Percentiles rank a stretch among this genome's conserved stretches.
phyloP scores from a whole-genome alignment of 768 basidiomycete genomes.

The Antrodiella citrinella region DNA sequence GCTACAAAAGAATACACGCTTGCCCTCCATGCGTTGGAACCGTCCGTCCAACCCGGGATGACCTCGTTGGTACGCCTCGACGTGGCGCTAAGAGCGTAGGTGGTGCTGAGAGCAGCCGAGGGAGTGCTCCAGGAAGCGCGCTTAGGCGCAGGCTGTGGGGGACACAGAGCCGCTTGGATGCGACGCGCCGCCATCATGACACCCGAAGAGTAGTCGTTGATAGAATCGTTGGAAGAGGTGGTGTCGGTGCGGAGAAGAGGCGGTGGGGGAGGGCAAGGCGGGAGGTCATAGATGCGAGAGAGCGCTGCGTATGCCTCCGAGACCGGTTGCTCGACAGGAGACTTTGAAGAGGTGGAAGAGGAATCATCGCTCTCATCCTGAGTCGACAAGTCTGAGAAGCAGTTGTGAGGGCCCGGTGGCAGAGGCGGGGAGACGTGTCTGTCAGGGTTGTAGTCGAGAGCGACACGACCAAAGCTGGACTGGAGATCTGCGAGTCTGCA shows the following conservation, averaged over 20 bases:
- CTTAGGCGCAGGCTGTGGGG: constrained; percentile 26
- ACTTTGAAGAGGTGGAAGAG: constrained; percentile 25
- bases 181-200: constrained; percentile 64
- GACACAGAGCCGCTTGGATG: constrained; percentile 39
- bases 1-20: constrained; percentile 47
- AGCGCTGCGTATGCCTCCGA: constrained; percentile 30
- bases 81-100: constrained; percentile 23
- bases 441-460: constrained; percentile 40
- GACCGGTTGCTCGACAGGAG: constrained; percentile 17
- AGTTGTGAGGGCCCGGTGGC: constrained; percentile 34
- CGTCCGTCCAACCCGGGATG: constrained; percentile 66
- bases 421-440: constrained; percentile 21
- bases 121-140: constrained; percentile 23
- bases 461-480: constrained; percentile 30
- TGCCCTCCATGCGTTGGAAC: constrained; percentile 59
- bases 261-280: constrained; percentile 46
- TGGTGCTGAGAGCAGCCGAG: constrained; percentile 16
- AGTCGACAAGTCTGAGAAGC: constrained; percentile 22
- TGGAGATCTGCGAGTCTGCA: constrained; percentile 57
- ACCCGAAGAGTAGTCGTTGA: constrained; percentile 43
- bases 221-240: constrained; percentile 16
- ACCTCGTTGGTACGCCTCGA: constrained; percentile 25
- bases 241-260: constrained; percentile 26
- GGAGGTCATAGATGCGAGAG: constrained; percentile 36
- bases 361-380: constrained; percentile 24